Evolutionary conservation across 202 grass and related monocot genomes (phyloP).

Genomic region (Setaria italica): DNA sequence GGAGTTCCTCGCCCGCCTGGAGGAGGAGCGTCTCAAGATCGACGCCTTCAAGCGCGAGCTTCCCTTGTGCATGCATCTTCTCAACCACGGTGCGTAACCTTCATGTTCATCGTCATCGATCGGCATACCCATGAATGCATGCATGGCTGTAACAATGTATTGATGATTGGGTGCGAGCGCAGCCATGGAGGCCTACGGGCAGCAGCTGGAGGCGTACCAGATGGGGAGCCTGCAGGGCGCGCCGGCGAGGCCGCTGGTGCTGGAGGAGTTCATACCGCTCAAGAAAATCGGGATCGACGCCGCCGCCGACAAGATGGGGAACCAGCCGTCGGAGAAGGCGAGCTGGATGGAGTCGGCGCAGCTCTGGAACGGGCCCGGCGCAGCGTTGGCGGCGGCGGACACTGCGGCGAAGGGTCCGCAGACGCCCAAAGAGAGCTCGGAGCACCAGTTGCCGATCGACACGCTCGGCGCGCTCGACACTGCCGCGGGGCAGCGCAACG

Average conservation of each 20-base stretch:
- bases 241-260: conserved; percentile 62
- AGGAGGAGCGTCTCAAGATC: conserved; percentile 96
- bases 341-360: conserved; percentile 99
- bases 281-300: conserved; percentile 76
- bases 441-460: conserved; percentile 55
- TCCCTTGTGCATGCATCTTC: conserved; percentile 96
- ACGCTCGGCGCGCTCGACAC: conserved; percentile 51
- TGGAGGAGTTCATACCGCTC: conserved; percentile 93
- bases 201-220: conserved; percentile 77
- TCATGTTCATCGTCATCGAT: background rate
- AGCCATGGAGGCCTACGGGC: conserved; percentile 92
- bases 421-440: conserved; percentile 58
- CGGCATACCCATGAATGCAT: background rate
- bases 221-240: conserved; percentile 58
- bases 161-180: background rate
- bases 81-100: conserved; percentile 68
- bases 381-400: background rate
- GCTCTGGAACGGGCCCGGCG: conserved; percentile 73
- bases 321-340: conserved; percentile 75
- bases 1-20: conserved; percentile 77
- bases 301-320: conserved; percentile 44
- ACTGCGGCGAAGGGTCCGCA: conserved; percentile 51
- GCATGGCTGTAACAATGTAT: background rate
- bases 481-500: conserved; percentile 48
- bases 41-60: conserved; percentile 99